Base-by-base conservation (phyloP, 1,139 yeast species). In the Debaryomycetaceae sp. region DNA sequence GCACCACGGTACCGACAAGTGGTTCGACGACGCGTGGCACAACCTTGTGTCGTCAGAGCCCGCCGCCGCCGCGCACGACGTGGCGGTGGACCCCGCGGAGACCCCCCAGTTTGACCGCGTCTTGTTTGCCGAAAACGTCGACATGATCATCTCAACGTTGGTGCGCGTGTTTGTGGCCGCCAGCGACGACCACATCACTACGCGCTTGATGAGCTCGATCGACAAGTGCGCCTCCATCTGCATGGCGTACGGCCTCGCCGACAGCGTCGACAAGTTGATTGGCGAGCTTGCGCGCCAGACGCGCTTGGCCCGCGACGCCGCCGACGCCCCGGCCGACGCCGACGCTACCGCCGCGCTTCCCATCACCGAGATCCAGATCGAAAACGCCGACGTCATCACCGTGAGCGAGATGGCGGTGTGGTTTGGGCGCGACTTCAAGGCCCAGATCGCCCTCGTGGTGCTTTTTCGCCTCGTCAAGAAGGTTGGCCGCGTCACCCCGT, bases 21-120 rank as follows among this genome's bases (percentile, higher is more conserved):
- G 95, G 78, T 91, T 89, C 58, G 97, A 89, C 50, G 91, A 84
- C 49, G 78, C 83, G 12, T 93, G 99, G 99, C 83, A 83, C 46
- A 83, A 84, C 40, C 60, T 86, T 42, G 75, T 89, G 32, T 74
- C 86, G 2, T 53, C 78, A 46, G 75, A 66, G 41, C 48, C 48
- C 7, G 38, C 46, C 4, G 37, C 29, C 23, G 28, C 36, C 4
- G 17, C 28, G 2, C 27, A 34, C 3, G 31, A 16, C 3, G 14
- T 13, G 6, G n/a, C 16, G 10, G n/a, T 25, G 3, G 29, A 16
- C 12, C 16, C 16, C 21, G 32, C 16, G 16, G 48, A 48, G 15
- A 48, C 48, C 23, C 48, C 48, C 21, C 61, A 61, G 23, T 84
- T 81, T 49, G 96, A 91, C 51, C 74, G 69, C 41, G 73, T 76